Conservation (phyloP, 2,329 filamentous ascomycete species). For the Ilyonectria sp. region DNA sequence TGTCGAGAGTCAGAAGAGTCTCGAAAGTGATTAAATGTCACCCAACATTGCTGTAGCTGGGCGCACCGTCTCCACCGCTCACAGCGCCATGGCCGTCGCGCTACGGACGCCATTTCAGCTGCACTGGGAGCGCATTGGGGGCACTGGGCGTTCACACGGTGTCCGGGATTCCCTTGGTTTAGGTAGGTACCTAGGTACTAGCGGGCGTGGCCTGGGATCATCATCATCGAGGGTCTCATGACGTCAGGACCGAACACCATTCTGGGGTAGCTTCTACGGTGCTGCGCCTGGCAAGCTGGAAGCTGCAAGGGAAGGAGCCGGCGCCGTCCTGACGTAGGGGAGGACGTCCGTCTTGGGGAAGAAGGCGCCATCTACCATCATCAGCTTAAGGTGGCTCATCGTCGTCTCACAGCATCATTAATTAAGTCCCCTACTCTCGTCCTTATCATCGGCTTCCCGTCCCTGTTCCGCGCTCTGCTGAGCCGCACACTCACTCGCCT, state of each 20-base stretch:
- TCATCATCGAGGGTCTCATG: constrained; percentile 43
- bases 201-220: constrained; percentile 43
- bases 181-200: constrained; percentile 19
- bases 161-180: constrained; percentile 11
- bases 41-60: background rate
- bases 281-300: constrained; percentile 7
- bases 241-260: constrained; percentile 43
- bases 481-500: background rate
- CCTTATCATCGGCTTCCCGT: background rate
- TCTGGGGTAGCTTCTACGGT: constrained; percentile 41
- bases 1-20: background rate
- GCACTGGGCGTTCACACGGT: constrained; percentile 23
- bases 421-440: background rate
- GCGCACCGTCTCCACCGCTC: background rate
- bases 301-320: constrained; percentile 36
- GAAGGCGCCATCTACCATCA: constrained; percentile 33
- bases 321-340: constrained; percentile 40
- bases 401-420: constrained; percentile 22
- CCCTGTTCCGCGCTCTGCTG: background rate
- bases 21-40: background rate
- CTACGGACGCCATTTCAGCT: constrained; percentile 4
- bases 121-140: background rate
- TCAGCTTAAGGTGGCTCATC: background rate
- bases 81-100: background rate
- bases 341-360: constrained; percentile 19